Percentiles rank a stretch among this genome's conserved stretches.
These are phyloP conservation scores for Fraxinus greggii DNA, from an alignment of 305 asterid species.

Conservation along the genomic window DNA sequence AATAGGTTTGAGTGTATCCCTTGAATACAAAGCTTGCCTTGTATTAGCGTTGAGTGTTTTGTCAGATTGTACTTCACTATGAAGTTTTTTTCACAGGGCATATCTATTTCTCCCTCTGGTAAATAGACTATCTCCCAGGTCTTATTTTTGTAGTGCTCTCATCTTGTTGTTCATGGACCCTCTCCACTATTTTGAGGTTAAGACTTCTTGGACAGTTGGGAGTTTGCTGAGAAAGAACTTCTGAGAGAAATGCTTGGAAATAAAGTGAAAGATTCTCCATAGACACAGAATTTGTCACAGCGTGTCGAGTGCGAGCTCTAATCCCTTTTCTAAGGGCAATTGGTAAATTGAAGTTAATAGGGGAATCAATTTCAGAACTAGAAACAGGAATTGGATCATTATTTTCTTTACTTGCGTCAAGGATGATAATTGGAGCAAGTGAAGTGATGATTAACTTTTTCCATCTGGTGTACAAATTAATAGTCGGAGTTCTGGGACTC, in stretches of 20 bases:
- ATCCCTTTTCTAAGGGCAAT: background rate
- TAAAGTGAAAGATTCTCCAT: background rate
- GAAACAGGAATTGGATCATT: background rate
- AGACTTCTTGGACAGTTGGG: background rate
- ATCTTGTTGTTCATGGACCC: background rate
- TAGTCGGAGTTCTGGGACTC: background rate
- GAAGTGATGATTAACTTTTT: background rate
- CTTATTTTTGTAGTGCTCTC: background rate
- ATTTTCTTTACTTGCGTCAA: background rate
- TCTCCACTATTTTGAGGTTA: background rate
- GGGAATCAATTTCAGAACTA: background rate
- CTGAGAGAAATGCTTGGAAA: background rate
- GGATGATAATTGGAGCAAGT: background rate
- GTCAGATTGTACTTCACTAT: background rate
- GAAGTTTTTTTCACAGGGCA: background rate
- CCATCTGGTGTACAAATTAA: background rate
- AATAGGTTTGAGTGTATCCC: background rate
- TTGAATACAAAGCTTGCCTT: background rate
- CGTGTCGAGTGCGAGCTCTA: background rate
- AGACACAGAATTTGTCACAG: background rate
- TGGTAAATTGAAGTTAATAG: background rate
- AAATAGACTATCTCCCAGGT: background rate
- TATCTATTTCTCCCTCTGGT: background rate
- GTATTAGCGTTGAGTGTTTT: background rate
- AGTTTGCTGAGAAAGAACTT: background rate